Percentiles rank a stretch among this genome's conserved stretches.
These are phyloP conservation scores for Protomyces pachydermus DNA, from an alignment of 1,139 yeast genomes.

Conservation along the genomic window DNA sequence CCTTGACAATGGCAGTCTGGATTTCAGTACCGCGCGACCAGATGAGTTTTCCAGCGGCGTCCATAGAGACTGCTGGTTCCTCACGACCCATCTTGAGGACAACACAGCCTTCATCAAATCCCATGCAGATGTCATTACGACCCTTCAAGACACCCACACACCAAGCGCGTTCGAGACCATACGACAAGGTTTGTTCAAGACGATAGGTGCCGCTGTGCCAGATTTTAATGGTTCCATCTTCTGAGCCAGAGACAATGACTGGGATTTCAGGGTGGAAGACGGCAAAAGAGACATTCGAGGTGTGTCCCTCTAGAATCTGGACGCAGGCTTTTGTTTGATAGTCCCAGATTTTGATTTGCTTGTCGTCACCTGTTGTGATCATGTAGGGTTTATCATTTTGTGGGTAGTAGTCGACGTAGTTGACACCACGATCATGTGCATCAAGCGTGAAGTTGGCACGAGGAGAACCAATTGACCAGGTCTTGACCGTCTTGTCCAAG, in stretches of 20 bases:
- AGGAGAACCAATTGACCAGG: conserved; percentile 91
- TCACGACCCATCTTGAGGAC: conserved; percentile 86
- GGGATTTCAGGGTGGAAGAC: conserved; percentile 96
- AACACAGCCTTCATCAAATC: conserved; percentile 90
- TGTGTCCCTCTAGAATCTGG: conserved; percentile 89
- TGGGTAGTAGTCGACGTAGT: conserved; percentile 93
- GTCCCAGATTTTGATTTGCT: conserved; percentile 89
- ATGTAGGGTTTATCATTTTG: conserved; percentile 94
- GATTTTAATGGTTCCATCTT: conserved; percentile 85
- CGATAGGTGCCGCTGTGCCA: conserved; percentile 90
- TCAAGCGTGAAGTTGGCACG: conserved; percentile 84
- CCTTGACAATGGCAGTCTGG: conserved; percentile 70
- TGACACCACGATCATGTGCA: conserved; percentile 94
- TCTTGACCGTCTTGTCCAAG: conserved; percentile 90
- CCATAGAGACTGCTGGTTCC: conserved; percentile 92
- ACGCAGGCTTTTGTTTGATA: conserved; percentile 95
- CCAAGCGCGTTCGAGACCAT: conserved; percentile 95
- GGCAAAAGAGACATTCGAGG: conserved; percentile 92
- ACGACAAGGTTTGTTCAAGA: conserved; percentile 82
- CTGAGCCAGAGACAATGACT: conserved; percentile 74
- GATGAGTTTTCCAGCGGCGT: conserved; percentile 80
- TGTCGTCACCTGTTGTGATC: conserved; percentile 89
- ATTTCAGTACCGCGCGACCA: conserved; percentile 91
- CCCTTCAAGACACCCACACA: conserved; percentile 76
- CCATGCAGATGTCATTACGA: conserved; percentile 78